Evolutionary conservation across 495 filamentous ascomycete genomes (phyloP).

Genomic region (Penicillium roqueforti): DNA sequence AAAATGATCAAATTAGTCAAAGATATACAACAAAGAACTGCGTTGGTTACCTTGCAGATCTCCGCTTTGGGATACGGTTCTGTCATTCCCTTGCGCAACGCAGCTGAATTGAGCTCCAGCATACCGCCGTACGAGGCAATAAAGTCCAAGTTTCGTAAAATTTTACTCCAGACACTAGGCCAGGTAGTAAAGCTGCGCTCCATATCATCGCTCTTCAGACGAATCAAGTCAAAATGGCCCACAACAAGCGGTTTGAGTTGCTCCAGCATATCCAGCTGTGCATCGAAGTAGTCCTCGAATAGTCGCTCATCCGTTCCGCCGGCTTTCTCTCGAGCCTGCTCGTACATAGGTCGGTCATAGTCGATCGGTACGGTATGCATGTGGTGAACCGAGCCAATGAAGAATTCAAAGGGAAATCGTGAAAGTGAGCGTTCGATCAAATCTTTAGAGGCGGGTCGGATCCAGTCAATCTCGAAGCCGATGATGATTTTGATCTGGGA

Average conservation of each 20-base stretch:
- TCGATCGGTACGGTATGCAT: conserved; percentile 83
- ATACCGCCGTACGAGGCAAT: conserved; percentile 71
- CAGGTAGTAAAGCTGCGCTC: conserved; percentile 51
- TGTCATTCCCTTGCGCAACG: conserved; percentile 79
- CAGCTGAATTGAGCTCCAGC: conserved; percentile 83
- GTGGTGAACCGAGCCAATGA: conserved; percentile 90
- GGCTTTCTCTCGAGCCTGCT: conserved; percentile 50
- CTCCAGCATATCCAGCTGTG: conserved; percentile 74
- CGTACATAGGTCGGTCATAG: conserved; percentile 67
- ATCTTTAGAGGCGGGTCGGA: conserved; percentile 58
- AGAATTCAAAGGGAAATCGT: conserved; percentile 70
- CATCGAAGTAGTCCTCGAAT: conserved; percentile 81
- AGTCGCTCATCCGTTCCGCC: conserved; percentile 66
- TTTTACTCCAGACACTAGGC: conserved; percentile 64
- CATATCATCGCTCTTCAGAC: conserved; percentile 68
- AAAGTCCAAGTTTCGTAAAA: conserved; percentile 68
- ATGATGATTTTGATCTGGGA: conserved; percentile 73
- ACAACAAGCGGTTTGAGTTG: conserved; percentile 73
- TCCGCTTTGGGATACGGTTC: conserved; percentile 83
- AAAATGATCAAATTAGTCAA: conserved; percentile 10
- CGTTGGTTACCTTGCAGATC: conserved; percentile 66
- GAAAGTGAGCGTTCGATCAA: conserved; percentile 57
- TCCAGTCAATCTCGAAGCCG: conserved; percentile 92
- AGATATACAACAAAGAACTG: neutral
- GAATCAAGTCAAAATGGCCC: conserved; percentile 90